These are phyloP conservation scores for Cutaneotrichosporon sp. DNA, from an alignment of 1,284 basidiomycete species.

Conservation along the genomic window DNA sequence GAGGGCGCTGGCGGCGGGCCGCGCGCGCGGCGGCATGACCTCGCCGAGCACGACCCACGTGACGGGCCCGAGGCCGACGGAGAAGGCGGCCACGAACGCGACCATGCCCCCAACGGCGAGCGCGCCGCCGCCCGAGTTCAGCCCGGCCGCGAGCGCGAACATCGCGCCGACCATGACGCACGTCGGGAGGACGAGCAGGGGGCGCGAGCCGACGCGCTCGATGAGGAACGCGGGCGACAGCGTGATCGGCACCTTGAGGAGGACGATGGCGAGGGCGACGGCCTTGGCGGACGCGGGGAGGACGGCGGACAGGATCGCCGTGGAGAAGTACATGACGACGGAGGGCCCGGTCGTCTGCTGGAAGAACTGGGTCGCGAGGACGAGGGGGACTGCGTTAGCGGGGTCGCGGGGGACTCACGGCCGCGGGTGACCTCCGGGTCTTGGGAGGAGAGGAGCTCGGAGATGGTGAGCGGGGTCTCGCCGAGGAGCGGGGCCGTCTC, in stretches of 20 bases:
- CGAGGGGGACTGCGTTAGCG: conserved; percentile 35
- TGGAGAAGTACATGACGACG: conserved; percentile 54
- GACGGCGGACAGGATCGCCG: conserved; percentile 49
- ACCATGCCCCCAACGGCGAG: conserved; percentile 34
- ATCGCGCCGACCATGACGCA: conserved; percentile 30
- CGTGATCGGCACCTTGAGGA: conserved; percentile 54
- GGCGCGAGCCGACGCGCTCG: conserved; percentile 36
- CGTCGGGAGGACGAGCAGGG: conserved; percentile 38
- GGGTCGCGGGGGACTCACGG: conserved; percentile 11
- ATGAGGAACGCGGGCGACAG: conserved; percentile 55
- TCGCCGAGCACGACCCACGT: conserved; percentile 47
- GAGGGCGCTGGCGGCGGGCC: conserved; percentile 40
- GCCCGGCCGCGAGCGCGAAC: conserved; percentile 33
- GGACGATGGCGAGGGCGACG: conserved; percentile 46
- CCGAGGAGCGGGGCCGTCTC: conserved; percentile 8
- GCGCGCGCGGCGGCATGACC: conserved; percentile 41
- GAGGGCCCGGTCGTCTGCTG: conserved; percentile 47
- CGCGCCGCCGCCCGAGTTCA: conserved; percentile 32
- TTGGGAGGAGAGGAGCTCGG: conserved; percentile 31
- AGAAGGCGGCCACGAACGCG: conserved; percentile 40
- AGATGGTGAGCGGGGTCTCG: conserved; percentile 29
- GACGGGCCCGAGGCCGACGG: conserved; percentile 45
- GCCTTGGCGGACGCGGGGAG: conserved; percentile 43
- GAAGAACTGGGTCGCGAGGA: conserved; percentile 39
- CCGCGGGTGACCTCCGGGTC: conserved; percentile 20